These are phyloP conservation scores for Lindgomyces ingoldianus DNA, from an alignment of 495 filamentous ascomycete species.

Conservation along the genomic window DNA sequence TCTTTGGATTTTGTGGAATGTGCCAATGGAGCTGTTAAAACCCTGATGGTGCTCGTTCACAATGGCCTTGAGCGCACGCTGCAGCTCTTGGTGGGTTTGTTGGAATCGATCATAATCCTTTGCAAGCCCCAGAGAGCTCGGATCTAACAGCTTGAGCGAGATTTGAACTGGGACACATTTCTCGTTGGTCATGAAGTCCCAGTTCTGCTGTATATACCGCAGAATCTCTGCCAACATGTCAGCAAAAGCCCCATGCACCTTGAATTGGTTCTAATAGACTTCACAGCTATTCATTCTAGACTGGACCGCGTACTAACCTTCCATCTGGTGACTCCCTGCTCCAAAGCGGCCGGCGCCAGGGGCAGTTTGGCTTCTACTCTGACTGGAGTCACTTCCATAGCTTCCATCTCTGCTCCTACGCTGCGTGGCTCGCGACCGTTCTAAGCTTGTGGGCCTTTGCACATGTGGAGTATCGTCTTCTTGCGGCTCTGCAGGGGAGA, in stretches of 20 bases:
- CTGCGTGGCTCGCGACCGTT: conserved; percentile 33
- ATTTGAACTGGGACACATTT: conserved; percentile 91
- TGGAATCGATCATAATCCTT: conserved; percentile 82
- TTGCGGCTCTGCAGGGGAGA: conserved; percentile 22
- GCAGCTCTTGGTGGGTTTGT: conserved; percentile 76
- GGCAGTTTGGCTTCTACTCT: conserved; percentile 34
- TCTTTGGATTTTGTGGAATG: conserved; percentile 95
- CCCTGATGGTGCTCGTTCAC: conserved; percentile 99
- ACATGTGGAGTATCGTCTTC: conserved; percentile 30
- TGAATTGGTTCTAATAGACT: not conserved
- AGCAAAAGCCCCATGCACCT: not conserved
- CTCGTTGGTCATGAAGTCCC: conserved; percentile 84
- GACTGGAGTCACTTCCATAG: conserved; percentile 7
- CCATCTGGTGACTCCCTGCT: conserved; percentile 47
- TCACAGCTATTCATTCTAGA: not conserved
- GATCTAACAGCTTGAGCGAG: conserved; percentile 88
- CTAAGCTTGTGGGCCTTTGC: conserved; percentile 37
- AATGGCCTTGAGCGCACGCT: conserved; percentile 88
- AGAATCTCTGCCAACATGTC: conserved; percentile 55
- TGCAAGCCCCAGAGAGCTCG: conserved; percentile 87
- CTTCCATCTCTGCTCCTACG: conserved; percentile 39
- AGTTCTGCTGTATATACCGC: conserved; percentile 76
- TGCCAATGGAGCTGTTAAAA: conserved; percentile 98
- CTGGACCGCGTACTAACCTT: conserved; percentile 37
- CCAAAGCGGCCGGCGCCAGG: conserved; percentile 38